A percentile compares a stretch with the other conserved stretches of the same genome.
Evolutionary conservation across 176 grass and related monocot genomes (phyloP).

Genomic region (Thalia dealbata): DNA sequence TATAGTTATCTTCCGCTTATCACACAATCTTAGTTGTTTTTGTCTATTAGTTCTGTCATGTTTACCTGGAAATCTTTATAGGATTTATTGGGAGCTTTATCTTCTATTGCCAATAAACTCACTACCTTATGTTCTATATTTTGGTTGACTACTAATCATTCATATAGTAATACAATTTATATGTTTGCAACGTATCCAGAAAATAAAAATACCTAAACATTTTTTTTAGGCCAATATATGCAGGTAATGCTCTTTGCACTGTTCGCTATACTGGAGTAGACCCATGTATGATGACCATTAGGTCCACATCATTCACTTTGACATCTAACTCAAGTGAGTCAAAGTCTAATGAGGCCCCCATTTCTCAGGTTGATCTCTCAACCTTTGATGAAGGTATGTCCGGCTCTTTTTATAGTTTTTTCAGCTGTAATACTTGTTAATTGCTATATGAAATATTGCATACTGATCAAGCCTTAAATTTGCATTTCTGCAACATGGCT

Average conservation of each 20-base stretch:
- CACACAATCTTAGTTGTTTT: not conserved
- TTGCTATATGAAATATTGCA: not conserved
- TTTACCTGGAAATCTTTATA: too few relatives aligned
- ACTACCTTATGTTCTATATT: too few relatives aligned
- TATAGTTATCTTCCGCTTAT: not conserved
- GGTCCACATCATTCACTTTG: constrained; percentile 73
- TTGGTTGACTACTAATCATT: not conserved
- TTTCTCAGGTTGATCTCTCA: constrained; percentile 86
- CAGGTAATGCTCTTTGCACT: constrained; percentile 93
- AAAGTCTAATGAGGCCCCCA: constrained; percentile 47
- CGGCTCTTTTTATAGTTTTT: constrained; percentile 27
- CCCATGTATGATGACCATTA: constrained; percentile 86
- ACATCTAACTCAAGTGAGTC: constrained; percentile 24
- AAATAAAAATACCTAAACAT: not conserved
- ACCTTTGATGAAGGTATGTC: constrained; percentile 77
- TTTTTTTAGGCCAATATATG: constrained; percentile 78
- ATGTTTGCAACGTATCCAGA: not conserved
- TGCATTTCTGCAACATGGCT: too few relatives aligned
- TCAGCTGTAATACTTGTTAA: not conserved
- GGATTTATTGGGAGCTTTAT: too few relatives aligned
- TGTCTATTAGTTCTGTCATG: too few relatives aligned
- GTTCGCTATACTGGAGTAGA: constrained; percentile 54
- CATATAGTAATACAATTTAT: not conserved
- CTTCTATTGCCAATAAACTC: too few relatives aligned
- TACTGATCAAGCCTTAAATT: too few relatives aligned